phyloP scores from a whole-genome alignment of 257 asterid genomes.

The Cordia subcordata region DNA sequence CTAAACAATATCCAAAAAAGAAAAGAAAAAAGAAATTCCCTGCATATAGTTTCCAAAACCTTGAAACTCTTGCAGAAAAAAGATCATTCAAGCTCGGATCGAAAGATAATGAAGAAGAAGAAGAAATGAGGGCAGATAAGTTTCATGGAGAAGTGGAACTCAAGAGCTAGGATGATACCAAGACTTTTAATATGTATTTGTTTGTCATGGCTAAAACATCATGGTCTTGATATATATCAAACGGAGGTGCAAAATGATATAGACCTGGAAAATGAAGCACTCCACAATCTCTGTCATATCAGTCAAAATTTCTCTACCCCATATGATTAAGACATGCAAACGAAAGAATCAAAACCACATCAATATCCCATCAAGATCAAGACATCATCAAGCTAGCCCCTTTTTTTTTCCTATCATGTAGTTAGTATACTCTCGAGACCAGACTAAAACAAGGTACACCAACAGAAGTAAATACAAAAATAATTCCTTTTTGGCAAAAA shows the following conservation, averaged over 20 bases:
- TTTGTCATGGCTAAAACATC: conserved; percentile 11
- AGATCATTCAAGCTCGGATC: no score
- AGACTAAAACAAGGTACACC: not conserved
- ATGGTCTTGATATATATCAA: conserved; percentile 9
- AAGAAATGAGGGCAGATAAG: no score
- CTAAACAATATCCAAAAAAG: no score
- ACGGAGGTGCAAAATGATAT: conserved; percentile 7
- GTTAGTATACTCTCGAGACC: not conserved
- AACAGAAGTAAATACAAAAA: not conserved
- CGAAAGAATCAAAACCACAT: conserved; percentile 27
- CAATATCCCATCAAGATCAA: conserved; percentile 23
- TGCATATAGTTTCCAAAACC: not conserved
- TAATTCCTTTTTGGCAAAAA: not conserved
- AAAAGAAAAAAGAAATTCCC: not conserved
- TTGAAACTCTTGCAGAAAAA: no score
- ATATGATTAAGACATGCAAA: conserved; percentile 44
- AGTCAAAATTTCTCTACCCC: conserved; percentile 30
- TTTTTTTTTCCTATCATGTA: no score
- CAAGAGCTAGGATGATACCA: conserved; percentile 7
- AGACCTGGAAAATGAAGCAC: conserved; percentile 24
- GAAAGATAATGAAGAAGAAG: no score
- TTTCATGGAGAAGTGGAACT: not conserved
- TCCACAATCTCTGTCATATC: conserved; percentile 27
- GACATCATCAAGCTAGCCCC: not conserved
- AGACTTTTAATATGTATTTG: conserved; percentile 7